These are phyloP conservation scores for Boehmeria nivea DNA, from an alignment of 306 rosid genomes.

Conservation along the genomic window DNA sequence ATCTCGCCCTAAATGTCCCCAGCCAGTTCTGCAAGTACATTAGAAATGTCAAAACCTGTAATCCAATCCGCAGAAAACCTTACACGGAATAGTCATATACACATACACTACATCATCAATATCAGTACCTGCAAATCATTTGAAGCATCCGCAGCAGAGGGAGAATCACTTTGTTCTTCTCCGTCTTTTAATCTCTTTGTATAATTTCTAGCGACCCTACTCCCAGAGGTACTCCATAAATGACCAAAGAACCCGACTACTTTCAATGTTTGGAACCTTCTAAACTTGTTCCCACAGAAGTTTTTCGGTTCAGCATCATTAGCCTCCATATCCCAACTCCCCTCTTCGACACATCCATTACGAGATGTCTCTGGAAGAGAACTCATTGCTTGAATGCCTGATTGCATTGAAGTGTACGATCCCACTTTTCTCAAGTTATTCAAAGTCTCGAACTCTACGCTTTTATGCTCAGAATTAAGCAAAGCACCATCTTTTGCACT, in stretches of 20 bases:
- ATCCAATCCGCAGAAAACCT: no score
- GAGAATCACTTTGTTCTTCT: constrained; percentile 31
- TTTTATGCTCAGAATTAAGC: constrained; percentile 6
- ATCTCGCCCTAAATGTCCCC: constrained; percentile 22
- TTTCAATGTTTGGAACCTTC: constrained; percentile 11
- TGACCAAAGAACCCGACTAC: constrained; percentile 14
- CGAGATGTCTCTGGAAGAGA: no score
- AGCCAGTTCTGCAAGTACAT: constrained; percentile 22
- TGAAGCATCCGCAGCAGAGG: constrained; percentile 14
- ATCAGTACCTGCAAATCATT: constrained; percentile 21
- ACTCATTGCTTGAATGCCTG: no score
- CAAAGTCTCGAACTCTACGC: constrained; percentile 18
- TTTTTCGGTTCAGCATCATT: constrained; percentile 23
- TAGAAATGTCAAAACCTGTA: constrained; percentile 1
- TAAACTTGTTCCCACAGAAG: constrained; percentile 18
- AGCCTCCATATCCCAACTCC: constrained; percentile 33
- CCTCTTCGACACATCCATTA: constrained; percentile 19
- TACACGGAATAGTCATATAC: neutral
- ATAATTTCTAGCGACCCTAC: constrained; percentile 25
- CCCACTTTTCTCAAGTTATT: no score
- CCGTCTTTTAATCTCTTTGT: constrained; percentile 38
- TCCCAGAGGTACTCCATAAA: constrained; percentile 20
- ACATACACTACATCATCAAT: neutral
- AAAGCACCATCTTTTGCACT: constrained; percentile 20
- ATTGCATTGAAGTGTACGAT: no score